Percentiles rank a stretch among this genome's conserved stretches.
Evolutionary conservation across 306 rosid species (phyloP).

Genomic region (Trichosanthes cucumerina): DNA sequence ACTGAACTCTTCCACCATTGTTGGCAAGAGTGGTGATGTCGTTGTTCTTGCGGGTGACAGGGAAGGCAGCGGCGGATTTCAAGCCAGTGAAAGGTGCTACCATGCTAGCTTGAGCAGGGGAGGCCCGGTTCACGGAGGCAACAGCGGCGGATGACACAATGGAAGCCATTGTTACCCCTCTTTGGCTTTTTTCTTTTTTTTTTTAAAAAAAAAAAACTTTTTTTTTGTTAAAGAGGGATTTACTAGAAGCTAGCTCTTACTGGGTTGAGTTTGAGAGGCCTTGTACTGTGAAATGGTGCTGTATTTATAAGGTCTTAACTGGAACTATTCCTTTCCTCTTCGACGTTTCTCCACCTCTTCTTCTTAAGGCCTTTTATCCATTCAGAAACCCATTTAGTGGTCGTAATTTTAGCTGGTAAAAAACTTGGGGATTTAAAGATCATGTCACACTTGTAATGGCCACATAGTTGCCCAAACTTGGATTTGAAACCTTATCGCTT

Average conservation of each 20-base stretch:
- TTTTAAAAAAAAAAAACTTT: no score
- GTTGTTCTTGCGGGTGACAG: conserved; percentile 41
- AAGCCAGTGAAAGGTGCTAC: conserved; percentile 66
- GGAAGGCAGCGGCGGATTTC: conserved; percentile 46
- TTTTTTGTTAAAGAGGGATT: background rate
- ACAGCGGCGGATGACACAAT: conserved; percentile 43
- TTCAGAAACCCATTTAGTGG: background rate
- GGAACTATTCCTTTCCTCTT: background rate
- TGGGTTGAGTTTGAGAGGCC: background rate
- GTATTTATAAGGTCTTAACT: background rate
- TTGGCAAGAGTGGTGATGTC: conserved; percentile 53
- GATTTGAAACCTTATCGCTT: conserved; percentile 15
- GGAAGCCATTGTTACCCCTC: conserved; percentile 36
- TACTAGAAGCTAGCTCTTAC: background rate
- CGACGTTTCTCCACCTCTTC: background rate
- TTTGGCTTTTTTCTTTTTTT: background rate
- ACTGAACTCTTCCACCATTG: conserved; percentile 68
- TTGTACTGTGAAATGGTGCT: background rate
- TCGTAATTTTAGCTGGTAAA: background rate
- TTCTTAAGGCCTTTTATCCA: background rate
- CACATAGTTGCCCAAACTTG: conserved; percentile 1
- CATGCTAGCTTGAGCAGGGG: conserved; percentile 44
- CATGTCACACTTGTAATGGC: conserved; percentile 11
- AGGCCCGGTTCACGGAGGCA: conserved; percentile 34
- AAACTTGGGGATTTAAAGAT: background rate